Base-by-base conservation (phyloP, 2,329 filamentous ascomycete species). In the Nannizzia gypsea region DNA sequence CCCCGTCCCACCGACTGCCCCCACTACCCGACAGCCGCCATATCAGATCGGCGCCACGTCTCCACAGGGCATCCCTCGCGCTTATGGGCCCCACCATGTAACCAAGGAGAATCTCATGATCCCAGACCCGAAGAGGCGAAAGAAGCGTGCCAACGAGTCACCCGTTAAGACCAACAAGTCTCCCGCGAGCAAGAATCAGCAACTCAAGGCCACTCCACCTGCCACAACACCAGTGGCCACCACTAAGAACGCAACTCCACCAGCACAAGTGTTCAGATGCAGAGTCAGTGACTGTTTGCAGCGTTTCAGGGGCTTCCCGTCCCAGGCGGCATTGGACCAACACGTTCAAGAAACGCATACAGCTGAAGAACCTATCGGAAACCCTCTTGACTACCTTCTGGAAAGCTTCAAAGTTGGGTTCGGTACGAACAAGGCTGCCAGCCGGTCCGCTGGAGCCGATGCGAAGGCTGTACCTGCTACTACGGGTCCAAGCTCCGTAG, bases 61-160 rank as follows among this genome's bases (percentile, higher is more conserved):
- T 55, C 81, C 81, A 15, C 77, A 80, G 59, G 82, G 82, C 24
- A 76, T 83, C 60, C 81, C 83, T 6, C 78, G 79, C 62, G 81
- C 80, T 57, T 81, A 82, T 60, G 76, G 75, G 6, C 74, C 76
- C 20, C 77, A 76, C 20, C 74, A 77, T 56, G 75, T 84, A 56
- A 81, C 78, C 3, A 76, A 78, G 9, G 79, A 81, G 57, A 80
- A 83, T 63, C 74, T 86, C 54, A 80, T 82, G 54, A 70, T 85
- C 24, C 83, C 82, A 17, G 76, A 78, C 1, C 74, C 76, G 60
- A 85, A 84, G 73, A 81, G 77, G 66, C 76, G 77, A 58, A 83
- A 81, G 73, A 75, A 79, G 58, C 68, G 74, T 62, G 63, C 64
- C 13, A 62, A 57, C 13, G 58, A 61, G n/a, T 58, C 67, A 11